Conservation (phyloP, 2,329 filamentous ascomycete genomes). For the Ambrosiella beaveri region DNA sequence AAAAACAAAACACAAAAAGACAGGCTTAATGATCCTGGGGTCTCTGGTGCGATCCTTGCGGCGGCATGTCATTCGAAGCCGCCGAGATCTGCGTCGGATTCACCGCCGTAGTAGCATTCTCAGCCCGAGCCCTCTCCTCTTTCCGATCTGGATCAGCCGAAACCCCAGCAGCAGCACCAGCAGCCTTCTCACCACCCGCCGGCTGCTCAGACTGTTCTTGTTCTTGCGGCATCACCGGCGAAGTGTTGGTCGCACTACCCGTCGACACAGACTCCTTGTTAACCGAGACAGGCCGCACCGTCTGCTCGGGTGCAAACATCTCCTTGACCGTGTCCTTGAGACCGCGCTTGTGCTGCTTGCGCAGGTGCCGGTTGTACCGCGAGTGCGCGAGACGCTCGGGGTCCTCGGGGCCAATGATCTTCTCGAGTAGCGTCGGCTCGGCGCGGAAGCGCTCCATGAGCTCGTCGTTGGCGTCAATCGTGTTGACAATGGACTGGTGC, state of each 20-base stretch:
- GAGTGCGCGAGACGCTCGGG: not conserved
- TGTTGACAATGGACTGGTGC: not conserved
- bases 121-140: not conserved
- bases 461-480: not conserved
- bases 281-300: not conserved
- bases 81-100: not conserved
- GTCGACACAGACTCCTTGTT: no score
- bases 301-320: not conserved
- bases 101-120: not conserved
- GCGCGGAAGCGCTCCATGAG: not conserved
- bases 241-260: no score
- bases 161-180: not conserved
- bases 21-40: not conserved
- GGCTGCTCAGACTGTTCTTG: no score
- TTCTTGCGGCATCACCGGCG: no score
- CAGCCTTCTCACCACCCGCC: not conserved
- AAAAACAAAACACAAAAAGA: not conserved
- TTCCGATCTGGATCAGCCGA: not conserved
- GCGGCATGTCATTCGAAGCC: not conserved
- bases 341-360: not conserved
- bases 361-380: not conserved
- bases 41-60: not conserved
- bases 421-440: not conserved
- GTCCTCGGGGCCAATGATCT: not conserved
- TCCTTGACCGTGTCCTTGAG: not conserved